phyloP scores from a whole-genome alignment of 2,329 filamentous ascomycete genomes.

The Hypoxylon sp. region DNA sequence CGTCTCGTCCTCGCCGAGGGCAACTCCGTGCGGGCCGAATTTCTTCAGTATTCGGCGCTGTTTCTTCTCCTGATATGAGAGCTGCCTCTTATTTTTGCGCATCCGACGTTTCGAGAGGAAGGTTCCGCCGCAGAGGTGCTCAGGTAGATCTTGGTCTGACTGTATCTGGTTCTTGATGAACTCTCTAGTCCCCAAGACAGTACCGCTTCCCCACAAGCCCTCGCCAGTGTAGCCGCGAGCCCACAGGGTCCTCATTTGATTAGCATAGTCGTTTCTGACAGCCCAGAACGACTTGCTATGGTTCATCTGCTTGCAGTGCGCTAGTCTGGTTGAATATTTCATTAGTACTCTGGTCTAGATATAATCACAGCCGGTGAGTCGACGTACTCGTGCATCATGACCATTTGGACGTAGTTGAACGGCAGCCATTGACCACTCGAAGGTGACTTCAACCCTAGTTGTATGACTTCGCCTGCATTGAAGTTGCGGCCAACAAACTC shows the following conservation, averaged over 20 bases:
- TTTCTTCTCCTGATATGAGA: constrained; percentile 76
- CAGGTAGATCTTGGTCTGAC: constrained; percentile 65
- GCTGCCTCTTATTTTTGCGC: constrained; percentile 58
- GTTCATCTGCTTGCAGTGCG: constrained; percentile 92
- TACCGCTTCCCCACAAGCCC: constrained; percentile 81
- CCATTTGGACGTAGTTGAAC: constrained; percentile 87
- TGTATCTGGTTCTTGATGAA: constrained; percentile 62
- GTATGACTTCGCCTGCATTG: constrained; percentile 86
- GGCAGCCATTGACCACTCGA: constrained; percentile 75
- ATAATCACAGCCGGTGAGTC: not conserved
- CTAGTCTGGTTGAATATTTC: constrained; percentile 58
- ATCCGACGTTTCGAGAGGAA: constrained; percentile 70
- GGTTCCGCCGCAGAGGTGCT: constrained; percentile 83
- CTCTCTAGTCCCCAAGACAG: constrained; percentile 66
- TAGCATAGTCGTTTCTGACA: constrained; percentile 76
- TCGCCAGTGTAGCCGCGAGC: constrained; percentile 76
- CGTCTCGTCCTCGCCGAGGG: constrained; percentile 73
- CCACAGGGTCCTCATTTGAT: constrained; percentile 76
- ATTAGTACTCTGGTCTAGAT: constrained; percentile 12
- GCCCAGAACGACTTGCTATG: constrained; percentile 83
- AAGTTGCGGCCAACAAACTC: constrained; percentile 92
- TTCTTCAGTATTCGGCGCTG: constrained; percentile 77
- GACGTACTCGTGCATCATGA: constrained; percentile 85
- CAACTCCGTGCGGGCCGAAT: constrained; percentile 74
- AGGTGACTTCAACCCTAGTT: constrained; percentile 78